Percentiles rank a stretch among this genome's conserved stretches.
These are phyloP conservation scores for Alternaria angustiovoidea DNA, from an alignment of 2,329 filamentous ascomycete genomes.

Conservation along the genomic window DNA sequence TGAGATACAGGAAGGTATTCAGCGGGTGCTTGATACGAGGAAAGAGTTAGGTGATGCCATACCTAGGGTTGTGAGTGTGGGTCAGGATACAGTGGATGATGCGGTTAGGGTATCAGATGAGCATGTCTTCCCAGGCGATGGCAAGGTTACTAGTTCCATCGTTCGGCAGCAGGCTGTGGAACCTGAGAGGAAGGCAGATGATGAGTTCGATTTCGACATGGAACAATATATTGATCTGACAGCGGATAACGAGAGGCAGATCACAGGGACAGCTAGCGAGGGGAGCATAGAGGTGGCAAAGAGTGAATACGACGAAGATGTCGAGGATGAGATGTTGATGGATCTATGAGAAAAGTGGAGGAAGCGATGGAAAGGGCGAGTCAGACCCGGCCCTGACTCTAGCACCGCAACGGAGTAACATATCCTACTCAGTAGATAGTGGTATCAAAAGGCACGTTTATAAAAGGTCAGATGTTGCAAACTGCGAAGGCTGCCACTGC, in stretches of 20 bases:
- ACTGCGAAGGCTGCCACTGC: neutral
- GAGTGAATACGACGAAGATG: conserved; percentile 13
- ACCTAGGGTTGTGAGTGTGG: neutral
- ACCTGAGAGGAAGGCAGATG: neutral
- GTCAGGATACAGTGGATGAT: neutral
- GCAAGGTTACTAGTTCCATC: neutral
- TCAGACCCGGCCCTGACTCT: neutral
- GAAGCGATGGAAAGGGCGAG: neutral
- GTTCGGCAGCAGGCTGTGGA: neutral
- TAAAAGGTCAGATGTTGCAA: neutral
- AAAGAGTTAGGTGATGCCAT: neutral
- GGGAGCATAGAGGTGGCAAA: conserved; percentile 2
- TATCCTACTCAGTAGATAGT: neutral
- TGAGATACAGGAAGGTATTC: conserved; percentile 27
- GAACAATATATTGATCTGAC: neutral
- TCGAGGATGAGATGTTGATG: conserved; percentile 41
- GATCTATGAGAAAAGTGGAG: conserved; percentile 18
- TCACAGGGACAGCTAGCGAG: conserved; percentile 2
- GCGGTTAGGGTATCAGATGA: neutral
- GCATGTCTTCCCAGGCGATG: neutral
- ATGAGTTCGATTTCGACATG: neutral
- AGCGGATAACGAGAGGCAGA: conserved; percentile 4
- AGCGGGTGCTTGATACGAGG: conserved; percentile 9
- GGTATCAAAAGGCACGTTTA: too few species aligned
- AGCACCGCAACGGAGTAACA: neutral